Evolutionary conservation across 1,284 basidiomycete genomes (phyloP).

Genomic region (Trametes pubescens): DNA sequence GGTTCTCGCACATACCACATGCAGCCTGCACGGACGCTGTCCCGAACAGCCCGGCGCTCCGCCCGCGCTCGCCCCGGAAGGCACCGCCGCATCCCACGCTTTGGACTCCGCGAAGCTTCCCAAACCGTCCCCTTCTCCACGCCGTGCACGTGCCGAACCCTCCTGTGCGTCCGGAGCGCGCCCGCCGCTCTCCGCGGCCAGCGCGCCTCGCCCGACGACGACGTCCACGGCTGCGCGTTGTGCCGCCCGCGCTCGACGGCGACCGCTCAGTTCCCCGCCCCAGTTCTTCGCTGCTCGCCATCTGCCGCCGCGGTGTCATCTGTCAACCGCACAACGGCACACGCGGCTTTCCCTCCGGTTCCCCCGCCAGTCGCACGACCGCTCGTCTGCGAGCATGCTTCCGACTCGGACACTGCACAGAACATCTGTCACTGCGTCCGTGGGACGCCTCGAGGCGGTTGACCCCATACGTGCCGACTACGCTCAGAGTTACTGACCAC

Average conservation of each 20-base stretch:
- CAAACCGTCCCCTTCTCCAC: background rate
- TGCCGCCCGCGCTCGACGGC: background rate
- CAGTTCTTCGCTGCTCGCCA: background rate
- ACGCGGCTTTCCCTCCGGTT: background rate
- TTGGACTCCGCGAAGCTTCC: slow-evolving; percentile 21
- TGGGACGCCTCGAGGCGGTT: background rate
- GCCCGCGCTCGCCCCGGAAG: background rate
- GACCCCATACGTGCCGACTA: background rate
- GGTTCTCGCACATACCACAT: background rate
- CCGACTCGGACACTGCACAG: background rate
- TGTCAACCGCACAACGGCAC: background rate
- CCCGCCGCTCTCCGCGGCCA: background rate
- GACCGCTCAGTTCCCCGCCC: background rate
- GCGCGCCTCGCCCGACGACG: background rate
- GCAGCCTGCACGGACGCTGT: background rate
- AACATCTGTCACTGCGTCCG: background rate
- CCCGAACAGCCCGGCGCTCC: background rate
- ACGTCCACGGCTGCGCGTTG: slow-evolving; percentile 2
- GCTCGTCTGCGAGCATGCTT: background rate
- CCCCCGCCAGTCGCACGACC: background rate
- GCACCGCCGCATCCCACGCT: slow-evolving; percentile 13
- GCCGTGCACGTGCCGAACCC: background rate
- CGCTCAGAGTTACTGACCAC: background rate
- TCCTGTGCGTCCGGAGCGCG: background rate
- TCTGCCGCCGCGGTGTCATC: background rate